Base-by-base conservation (phyloP, 768 basidiomycete genomes). In the Dentipellis sp. region DNA sequence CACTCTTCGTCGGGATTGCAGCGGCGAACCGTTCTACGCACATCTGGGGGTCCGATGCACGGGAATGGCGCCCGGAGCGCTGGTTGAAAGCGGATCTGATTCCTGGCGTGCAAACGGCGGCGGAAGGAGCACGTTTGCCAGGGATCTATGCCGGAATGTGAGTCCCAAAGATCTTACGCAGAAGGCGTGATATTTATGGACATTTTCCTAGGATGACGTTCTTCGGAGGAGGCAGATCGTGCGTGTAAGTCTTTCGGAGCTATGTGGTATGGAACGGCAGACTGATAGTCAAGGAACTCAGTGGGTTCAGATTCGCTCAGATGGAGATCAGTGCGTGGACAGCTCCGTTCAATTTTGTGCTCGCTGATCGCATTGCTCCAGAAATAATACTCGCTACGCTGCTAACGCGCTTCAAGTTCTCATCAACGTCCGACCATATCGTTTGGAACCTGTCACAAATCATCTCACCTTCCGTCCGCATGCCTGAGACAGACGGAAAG, bases 21-120 rank as follows among this genome's bases (percentile, higher is more conserved):
- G 56, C 45, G 6, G 22, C 47, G n/a, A 63, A 63, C 29, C 53
- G 49, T 16, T 19, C 36, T 21, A 14, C 51, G 16, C 53, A 17
- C 9, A 37, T 58, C 14, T 63, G 62, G 62, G 62, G 62, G 5
- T 21, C 48, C 3, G 62, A 63, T 48, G 59, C 59, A 8, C 36
- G 45, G 10, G 59, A 60, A 46, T 63, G 62, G 62, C 57, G 39
- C 16, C 62, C 62, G 2, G 62, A 63, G 50, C 56, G 62, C 14
- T 63, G 59, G 57, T 57, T 63, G 9, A 9, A 19, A 45, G 1
- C 42, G 42, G 42, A 45, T 9, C 22, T 22, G 21, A 29, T 29
- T 29, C 22, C 50, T 40, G 4, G 47, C 49, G 19, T 12, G 1
- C 29, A 56, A 23, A 29, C 36, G 47, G 6, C 39, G 21, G 12